Evolutionary conservation across 2,329 filamentous ascomycete genomes (phyloP).

Genomic region (Hyphodiscus sp.): DNA sequence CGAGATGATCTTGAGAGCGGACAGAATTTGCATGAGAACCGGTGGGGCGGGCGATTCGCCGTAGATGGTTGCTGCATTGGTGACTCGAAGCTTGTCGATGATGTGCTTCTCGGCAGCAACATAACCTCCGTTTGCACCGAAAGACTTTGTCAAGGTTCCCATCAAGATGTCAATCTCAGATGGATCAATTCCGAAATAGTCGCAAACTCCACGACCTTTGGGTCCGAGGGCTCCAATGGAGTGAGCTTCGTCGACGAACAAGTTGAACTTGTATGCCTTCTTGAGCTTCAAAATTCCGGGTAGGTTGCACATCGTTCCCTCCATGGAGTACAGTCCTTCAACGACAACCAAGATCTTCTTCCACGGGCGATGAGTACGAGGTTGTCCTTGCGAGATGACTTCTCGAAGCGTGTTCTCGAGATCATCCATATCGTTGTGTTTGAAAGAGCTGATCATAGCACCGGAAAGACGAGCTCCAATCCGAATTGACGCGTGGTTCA

Average conservation of each 20-base stretch:
- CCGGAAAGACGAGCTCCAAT: conserved; percentile 91
- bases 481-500: conserved; percentile 97
- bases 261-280: conserved; percentile 92
- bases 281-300: conserved; percentile 82
- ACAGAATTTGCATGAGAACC: conserved; percentile 84
- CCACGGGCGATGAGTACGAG: conserved; percentile 96
- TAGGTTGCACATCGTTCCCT: conserved; percentile 98
- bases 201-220: conserved; percentile 84
- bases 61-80: conserved; percentile 79
- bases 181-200: conserved; percentile 91
- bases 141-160: conserved; percentile 97
- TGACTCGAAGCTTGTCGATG: conserved; percentile 82
- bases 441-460: conserved; percentile 92
- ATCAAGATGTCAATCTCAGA: conserved; percentile 89
- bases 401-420: conserved; percentile 83
- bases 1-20: conserved; percentile 79
- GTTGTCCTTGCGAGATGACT: conserved; percentile 92
- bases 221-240: conserved; percentile 90
- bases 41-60: conserved; percentile 84
- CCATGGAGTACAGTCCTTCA: conserved; percentile 98
- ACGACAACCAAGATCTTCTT: conserved; percentile 98
- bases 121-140: conserved; percentile 96
- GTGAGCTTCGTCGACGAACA: conserved; percentile 96
- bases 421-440: conserved; percentile 91
- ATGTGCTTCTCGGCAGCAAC: conserved; percentile 83